These are phyloP conservation scores for Acanthamoeba rhysodes DNA, from an alignment of 208 protist genomes.

Conservation along the genomic window DNA sequence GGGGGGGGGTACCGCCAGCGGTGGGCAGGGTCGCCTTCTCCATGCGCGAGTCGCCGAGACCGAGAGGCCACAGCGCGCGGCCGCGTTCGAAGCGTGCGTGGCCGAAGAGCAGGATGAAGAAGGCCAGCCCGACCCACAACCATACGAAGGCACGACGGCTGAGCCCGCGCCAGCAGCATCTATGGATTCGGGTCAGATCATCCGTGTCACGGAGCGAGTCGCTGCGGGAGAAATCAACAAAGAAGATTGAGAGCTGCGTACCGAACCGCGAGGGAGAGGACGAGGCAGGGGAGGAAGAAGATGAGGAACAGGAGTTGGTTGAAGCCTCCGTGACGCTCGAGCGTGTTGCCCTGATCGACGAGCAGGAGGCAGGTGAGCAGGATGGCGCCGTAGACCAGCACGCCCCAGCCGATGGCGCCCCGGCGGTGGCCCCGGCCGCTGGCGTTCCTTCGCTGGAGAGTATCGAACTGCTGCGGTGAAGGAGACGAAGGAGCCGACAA, in stretches of 20 bases:
- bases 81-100: conserved; percentile 24
- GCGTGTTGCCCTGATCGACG: conserved; percentile 40
- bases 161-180: conserved; percentile 45
- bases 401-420: not conserved
- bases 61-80: conserved; percentile 9
- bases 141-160: conserved; percentile 13
- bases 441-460: not conserved
- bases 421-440: not conserved
- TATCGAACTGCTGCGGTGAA: not conserved
- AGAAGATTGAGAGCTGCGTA: not conserved
- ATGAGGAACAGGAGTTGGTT: conserved; percentile 51
- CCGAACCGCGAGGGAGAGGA: not conserved
- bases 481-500: no score
- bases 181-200: not conserved
- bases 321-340: conserved; percentile 49
- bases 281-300: conserved; percentile 28
- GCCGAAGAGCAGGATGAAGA: not conserved
- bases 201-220: not conserved
- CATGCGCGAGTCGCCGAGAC: conserved; percentile 45
- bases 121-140: conserved; percentile 22
- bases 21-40: not conserved
- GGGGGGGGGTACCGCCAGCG: not conserved
- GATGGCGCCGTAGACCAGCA: not conserved
- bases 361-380: conserved; percentile 34
- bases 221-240: not conserved